These are phyloP conservation scores for Linum lewisii DNA, from an alignment of 345 rosid genomes.

Conservation along the genomic window DNA sequence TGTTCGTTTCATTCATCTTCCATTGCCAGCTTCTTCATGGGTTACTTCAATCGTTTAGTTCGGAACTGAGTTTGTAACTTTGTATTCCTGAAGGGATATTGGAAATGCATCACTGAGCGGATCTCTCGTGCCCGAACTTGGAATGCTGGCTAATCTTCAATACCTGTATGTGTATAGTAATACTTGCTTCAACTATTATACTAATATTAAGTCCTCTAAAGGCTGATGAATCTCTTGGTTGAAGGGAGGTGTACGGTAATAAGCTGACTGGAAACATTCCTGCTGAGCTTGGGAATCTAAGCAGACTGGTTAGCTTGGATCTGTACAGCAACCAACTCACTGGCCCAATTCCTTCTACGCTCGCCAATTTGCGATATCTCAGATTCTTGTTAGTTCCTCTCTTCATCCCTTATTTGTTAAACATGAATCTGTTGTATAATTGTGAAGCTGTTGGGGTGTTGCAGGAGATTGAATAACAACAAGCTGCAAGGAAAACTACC, in stretches of 20 bases:
- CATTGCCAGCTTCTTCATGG: neutral
- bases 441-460: neutral
- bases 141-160: conserved; percentile 31
- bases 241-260: conserved; percentile 19
- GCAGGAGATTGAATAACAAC: conserved; percentile 39
- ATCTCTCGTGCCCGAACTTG: conserved; percentile 34
- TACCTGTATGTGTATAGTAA: conserved; percentile 25
- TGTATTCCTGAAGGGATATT: conserved; percentile 29
- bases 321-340: conserved; percentile 25
- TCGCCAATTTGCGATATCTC: conserved; percentile 29
- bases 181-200: neutral
- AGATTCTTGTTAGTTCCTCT: conserved; percentile 24
- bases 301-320: conserved; percentile 28
- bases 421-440: neutral
- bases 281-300: conserved; percentile 24
- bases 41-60: neutral
- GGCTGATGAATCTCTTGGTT: neutral
- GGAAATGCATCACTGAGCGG: conserved; percentile 34
- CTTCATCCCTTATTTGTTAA: neutral
- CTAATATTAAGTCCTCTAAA: neutral
- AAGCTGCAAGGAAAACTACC: conserved; percentile 34
- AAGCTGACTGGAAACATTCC: conserved; percentile 32
- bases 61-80: neutral
- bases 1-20: conserved; percentile 18
- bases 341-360: conserved; percentile 32